Conservation (phyloP, 2,329 filamentous ascomycete species). For the Colletotrichum euphorbiae region DNA sequence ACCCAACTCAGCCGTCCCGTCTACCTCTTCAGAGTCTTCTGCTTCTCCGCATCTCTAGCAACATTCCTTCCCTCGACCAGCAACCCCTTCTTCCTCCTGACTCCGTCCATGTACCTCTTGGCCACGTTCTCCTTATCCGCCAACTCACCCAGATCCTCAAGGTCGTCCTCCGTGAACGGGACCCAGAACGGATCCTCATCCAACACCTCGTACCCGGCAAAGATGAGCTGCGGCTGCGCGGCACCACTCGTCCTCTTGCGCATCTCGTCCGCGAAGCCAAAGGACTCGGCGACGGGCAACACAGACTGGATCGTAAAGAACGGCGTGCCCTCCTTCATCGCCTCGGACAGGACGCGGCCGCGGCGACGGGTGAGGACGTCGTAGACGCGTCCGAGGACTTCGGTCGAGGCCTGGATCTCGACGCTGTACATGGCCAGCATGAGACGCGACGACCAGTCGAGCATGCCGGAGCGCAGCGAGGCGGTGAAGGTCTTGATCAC, state of each 20-base stretch:
- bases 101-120: conserved; percentile 93
- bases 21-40: conserved; percentile 74
- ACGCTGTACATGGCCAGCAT: conserved; percentile 98
- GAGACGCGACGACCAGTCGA: conserved; percentile 96
- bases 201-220: conserved; percentile 90
- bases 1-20: not conserved
- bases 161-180: conserved; percentile 93
- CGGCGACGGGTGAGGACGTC: conserved; percentile 95
- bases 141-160: conserved; percentile 94
- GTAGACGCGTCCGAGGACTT: conserved; percentile 95
- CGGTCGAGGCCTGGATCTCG: conserved; percentile 95
- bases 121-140: conserved; percentile 96
- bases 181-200: conserved; percentile 99
- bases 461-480: conserved; percentile 84
- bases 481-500: conserved; percentile 90
- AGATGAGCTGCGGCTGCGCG: conserved; percentile 92
- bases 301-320: conserved; percentile 94
- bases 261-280: conserved; percentile 97
- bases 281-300: conserved; percentile 92
- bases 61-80: conserved; percentile 82
- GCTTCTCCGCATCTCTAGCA: conserved; percentile 93
- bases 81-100: conserved; percentile 88
- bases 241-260: conserved; percentile 92
- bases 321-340: conserved; percentile 93
- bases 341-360: conserved; percentile 88